Conservation (phyloP, 495 filamentous ascomycete species). For the Parathielavia appendiculata region DNA sequence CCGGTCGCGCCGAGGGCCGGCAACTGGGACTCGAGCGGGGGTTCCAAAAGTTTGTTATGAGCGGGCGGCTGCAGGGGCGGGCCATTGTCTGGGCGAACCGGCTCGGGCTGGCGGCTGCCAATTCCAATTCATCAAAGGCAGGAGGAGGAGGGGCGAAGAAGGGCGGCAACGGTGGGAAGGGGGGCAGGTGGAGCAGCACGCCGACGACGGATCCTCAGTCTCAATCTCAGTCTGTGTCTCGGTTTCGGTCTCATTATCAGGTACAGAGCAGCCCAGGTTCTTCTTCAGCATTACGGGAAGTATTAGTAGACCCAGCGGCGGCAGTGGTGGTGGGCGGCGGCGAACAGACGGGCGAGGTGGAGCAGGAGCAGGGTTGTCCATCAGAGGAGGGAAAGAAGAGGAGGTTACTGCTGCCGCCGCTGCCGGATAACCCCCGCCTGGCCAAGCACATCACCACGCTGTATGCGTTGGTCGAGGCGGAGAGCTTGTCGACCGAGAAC, state of each 20-base stretch:
- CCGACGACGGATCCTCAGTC: too few species aligned
- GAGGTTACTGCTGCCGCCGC: conserved; percentile 18
- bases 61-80: conserved; percentile 77
- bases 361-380: not conserved
- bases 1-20: conserved; percentile 82
- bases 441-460: conserved; percentile 66
- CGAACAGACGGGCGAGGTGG: not conserved
- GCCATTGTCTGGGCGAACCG: conserved; percentile 69
- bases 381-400: not conserved
- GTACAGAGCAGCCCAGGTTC: not conserved
- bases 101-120: conserved; percentile 18
- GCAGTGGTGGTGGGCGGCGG: not conserved
- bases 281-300: not conserved
- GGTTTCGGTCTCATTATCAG: too few species aligned
- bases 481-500: conserved; percentile 71
- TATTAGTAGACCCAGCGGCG: too few species aligned
- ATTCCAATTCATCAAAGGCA: too few species aligned
- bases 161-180: not conserved
- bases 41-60: conserved; percentile 80
- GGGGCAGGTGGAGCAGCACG: too few species aligned
- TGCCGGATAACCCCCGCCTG: conserved; percentile 60
- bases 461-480: conserved; percentile 70
- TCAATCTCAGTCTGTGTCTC: too few species aligned
- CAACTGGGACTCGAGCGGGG: conserved; percentile 88
- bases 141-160: not conserved